Evolutionary conservation across 1,284 basidiomycete species (phyloP).

Genomic region (Tylopilus sp.): DNA sequence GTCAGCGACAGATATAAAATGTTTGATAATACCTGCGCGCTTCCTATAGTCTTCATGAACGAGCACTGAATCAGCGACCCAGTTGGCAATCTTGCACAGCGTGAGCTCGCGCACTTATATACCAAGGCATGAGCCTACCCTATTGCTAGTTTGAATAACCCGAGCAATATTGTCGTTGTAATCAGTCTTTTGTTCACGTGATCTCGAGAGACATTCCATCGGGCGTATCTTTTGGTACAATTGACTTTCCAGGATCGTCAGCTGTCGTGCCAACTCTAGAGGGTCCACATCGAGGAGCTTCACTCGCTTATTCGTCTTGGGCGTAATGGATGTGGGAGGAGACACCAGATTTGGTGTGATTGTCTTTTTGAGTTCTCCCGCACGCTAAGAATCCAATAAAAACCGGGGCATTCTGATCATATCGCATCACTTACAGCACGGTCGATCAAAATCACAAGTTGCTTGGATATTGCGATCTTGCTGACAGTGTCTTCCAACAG

Average conservation of each 20-base stretch:
- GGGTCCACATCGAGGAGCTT: slow-evolving; percentile 88
- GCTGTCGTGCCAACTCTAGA: slow-evolving; percentile 86
- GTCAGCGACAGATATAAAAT: slow-evolving; percentile 91
- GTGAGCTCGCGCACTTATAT: slow-evolving; percentile 6
- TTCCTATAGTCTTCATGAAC: slow-evolving; percentile 82
- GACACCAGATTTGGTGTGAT: slow-evolving; percentile 49
- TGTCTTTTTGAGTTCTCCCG: slow-evolving; percentile 48
- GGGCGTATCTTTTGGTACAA: slow-evolving; percentile 87
- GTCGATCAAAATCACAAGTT: slow-evolving; percentile 68
- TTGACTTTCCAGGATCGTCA: slow-evolving; percentile 88
- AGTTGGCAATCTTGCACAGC: slow-evolving; percentile 70
- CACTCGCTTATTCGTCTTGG: slow-evolving; percentile 69
- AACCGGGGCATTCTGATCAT: slow-evolving; percentile 13
- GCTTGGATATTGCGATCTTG: slow-evolving; percentile 64
- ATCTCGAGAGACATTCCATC: slow-evolving; percentile 85
- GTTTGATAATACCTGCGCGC: slow-evolving; percentile 79
- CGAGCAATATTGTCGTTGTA: slow-evolving; percentile 80
- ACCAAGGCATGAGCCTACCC: slow-evolving; percentile 46
- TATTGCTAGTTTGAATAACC: slow-evolving; percentile 89
- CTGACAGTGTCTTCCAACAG: slow-evolving; percentile 62
- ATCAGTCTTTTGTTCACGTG: slow-evolving; percentile 68
- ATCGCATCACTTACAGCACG: slow-evolving; percentile 55
- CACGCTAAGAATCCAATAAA: slow-evolving; percentile 40
- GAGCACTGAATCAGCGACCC: slow-evolving; percentile 90
- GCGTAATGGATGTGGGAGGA: slow-evolving; percentile 74